Evolutionary conservation across 345 rosid species (phyloP).

Genomic region (Heritiera littoralis): DNA sequence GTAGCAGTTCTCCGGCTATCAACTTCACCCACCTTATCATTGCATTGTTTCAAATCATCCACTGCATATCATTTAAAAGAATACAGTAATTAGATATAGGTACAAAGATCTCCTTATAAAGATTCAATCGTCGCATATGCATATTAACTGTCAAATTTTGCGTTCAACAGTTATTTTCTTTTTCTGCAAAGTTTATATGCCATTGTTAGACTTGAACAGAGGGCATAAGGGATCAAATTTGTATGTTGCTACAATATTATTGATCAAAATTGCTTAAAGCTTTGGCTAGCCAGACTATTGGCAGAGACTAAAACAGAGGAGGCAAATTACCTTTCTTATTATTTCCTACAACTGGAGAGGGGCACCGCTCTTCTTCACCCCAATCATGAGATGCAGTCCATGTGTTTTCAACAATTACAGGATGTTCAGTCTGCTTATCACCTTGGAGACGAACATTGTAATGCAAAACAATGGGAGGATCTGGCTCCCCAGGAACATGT

Average conservation of each 20-base stretch:
- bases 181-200: not conserved
- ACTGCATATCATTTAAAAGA: slow-evolving; percentile 41
- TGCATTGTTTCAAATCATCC: slow-evolving; percentile 87
- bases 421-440: slow-evolving; percentile 89
- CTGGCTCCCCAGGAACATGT: slow-evolving; percentile 89
- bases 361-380: slow-evolving; percentile 97
- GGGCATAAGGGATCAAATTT: not conserved
- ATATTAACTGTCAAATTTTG: not conserved
- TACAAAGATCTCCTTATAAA: not conserved
- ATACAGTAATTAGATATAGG: not conserved
- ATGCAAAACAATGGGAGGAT: slow-evolving; percentile 88
- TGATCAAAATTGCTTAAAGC: not conserved
- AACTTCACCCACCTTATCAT: slow-evolving; percentile 72
- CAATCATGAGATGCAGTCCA: slow-evolving; percentile 91
- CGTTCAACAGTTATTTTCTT: not conserved
- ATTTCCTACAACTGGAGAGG: slow-evolving; percentile 68
- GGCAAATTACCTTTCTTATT: slow-evolving; percentile 61
- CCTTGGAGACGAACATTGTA: slow-evolving; percentile 96
- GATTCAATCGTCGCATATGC: not conserved
- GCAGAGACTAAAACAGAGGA: not conserved
- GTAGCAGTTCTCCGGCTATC: slow-evolving; percentile 36
- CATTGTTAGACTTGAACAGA: not conserved
- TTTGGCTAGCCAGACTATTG: not conserved
- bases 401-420: slow-evolving; percentile 95
- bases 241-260: not conserved